phyloP scores from a whole-genome alignment of 805 yeast genomes.

The Saccharomycopsis sp. region DNA sequence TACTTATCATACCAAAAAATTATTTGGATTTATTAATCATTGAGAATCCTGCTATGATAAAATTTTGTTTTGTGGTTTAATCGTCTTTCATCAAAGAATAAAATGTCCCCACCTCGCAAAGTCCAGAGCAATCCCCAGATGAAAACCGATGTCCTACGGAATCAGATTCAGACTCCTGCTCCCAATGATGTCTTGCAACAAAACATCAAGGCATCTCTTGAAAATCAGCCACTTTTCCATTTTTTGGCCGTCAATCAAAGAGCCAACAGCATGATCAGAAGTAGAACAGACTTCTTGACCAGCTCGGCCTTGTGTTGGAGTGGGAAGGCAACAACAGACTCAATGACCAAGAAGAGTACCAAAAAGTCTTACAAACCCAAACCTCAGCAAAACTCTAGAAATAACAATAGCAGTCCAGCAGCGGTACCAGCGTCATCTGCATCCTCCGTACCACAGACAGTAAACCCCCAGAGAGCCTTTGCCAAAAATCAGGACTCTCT shows the following conservation, averaged over 20 bases:
- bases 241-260: constrained; percentile 6
- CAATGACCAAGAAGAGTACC: too few species aligned
- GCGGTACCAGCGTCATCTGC: too few species aligned
- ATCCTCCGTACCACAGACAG: too few species aligned
- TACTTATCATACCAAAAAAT: too few species aligned
- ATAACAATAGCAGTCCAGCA: too few species aligned
- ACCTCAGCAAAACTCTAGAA: too few species aligned
- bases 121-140: too few species aligned
- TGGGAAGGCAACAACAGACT: too few species aligned
- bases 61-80: background rate
- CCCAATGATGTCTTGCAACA: background rate
- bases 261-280: constrained; percentile 4
- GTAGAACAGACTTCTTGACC: constrained; percentile 5
- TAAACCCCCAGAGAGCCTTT: too few species aligned
- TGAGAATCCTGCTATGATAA: background rate
- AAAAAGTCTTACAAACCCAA: too few species aligned
- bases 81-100: background rate
- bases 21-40: too few species aligned
- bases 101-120: background rate
- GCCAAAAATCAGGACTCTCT: too few species aligned
- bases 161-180: background rate
- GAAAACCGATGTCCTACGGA: background rate
- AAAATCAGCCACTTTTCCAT: constrained; percentile 8
- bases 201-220: background rate
- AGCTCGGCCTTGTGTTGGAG: constrained; percentile 1